Evolutionary conservation across 2,329 filamentous ascomycete genomes (phyloP).

Genomic region (Camptophora hylomeconis): DNA sequence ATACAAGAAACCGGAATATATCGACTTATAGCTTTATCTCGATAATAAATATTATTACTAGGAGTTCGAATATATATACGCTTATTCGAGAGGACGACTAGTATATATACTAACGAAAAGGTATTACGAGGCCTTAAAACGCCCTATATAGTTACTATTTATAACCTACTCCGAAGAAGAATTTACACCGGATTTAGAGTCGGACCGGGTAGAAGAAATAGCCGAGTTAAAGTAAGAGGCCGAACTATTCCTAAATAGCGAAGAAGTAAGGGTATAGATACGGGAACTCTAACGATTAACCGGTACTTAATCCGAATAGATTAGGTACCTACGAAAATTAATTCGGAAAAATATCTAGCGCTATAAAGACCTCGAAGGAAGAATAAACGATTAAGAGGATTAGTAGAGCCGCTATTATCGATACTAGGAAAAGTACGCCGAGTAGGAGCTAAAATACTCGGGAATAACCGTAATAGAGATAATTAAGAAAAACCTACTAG

Average conservation of each 20-base stretch:
- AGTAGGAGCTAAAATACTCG: no score
- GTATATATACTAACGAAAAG: not conserved
- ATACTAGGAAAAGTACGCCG: no score
- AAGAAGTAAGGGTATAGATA: not conserved
- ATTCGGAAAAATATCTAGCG: no score
- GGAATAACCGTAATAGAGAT: no score
- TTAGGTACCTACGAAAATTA: no score
- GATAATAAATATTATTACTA: no score
- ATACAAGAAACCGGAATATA: no score
- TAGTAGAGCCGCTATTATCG: no score
- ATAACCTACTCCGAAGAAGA: not conserved
- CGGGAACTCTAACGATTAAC: not conserved
- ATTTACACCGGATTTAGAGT: not conserved
- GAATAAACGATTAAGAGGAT: no score
- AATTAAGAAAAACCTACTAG: no score
- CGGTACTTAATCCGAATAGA: not conserved
- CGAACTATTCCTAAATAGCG: not conserved
- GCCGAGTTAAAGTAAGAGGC: not conserved
- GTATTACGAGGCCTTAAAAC: not conserved
- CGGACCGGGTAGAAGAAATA: not conserved
- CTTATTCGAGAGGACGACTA: not conserved
- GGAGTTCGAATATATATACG: not conserved
- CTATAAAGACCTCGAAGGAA: no score
- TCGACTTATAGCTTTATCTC: no score
- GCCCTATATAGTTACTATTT: not conserved